Base-by-base conservation (phyloP, 352 stramenopile genomes). In the Aphanomyces astaci region DNA sequence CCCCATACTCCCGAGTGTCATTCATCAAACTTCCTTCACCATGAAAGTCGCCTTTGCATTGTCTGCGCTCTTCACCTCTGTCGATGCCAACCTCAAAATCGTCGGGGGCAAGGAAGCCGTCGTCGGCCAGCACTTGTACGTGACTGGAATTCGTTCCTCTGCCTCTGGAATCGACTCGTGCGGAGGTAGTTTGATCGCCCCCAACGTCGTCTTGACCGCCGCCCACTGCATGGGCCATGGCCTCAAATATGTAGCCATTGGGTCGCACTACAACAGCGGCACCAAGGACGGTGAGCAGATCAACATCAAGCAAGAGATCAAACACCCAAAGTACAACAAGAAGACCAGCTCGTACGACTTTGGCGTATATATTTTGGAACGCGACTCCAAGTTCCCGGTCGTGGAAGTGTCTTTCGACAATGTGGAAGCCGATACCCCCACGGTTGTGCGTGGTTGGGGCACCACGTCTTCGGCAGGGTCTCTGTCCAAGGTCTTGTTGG, bases 211-310 rank as follows among this genome's bases (percentile, higher is more conserved):
- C 11, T 51, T 64, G 30, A 64, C 56, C 11, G 31, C 56, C 17
- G 56, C 56, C 17, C 56, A 64, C 56, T 64, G 56, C 56, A 57
- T 64, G 22, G 31, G 31, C 10, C 10, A 49, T 5, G n/a, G 49
- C 11, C 30, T 64, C 9, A 64, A 51, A 24, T 64, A 64, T 32
- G 74, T 74, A 0, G 76, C 72, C 0, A 74, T 82, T 3, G 76
- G 76, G 7, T 78, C 76, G 0, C 62, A 67, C 19, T 76, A 76
- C 32, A 31, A 59, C 24, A 71, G 70, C 7, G 62, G 54, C 2
- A 66, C 72, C 4, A 17, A 46, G 3, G 76, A 82, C 51, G 76
- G 74, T n/a, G 74, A 79, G 59, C 74, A 78, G 54, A 79, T 82
- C 65, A 74, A 74, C 25, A 66, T 82, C 46, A 74, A 75, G 48